Percentiles rank a stretch among this genome's conserved stretches.
Evolutionary conservation across 805 yeast genomes (phyloP).

Genomic region (Candida golubevii): DNA sequence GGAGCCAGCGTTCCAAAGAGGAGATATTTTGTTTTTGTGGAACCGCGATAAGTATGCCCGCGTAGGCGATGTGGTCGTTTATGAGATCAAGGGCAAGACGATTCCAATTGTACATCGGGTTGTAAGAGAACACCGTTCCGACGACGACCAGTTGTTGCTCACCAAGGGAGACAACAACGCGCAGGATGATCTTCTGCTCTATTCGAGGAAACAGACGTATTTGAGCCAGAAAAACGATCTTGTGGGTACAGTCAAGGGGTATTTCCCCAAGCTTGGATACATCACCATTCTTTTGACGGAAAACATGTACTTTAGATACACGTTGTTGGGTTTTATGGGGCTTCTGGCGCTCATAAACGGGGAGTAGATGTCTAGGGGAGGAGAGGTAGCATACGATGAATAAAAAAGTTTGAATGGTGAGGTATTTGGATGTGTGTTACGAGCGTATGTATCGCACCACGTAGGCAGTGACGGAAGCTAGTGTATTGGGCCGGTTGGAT

Average conservation of each 20-base stretch:
- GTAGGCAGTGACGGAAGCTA: too few species aligned
- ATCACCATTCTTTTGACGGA: constrained; percentile 89
- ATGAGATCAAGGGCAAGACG: constrained; percentile 69
- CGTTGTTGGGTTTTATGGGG: constrained; percentile 70
- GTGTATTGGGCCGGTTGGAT: too few species aligned
- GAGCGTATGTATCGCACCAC: too few species aligned
- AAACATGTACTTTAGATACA: constrained; percentile 75
- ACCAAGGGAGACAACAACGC: constrained; percentile 98
- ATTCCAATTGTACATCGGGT: constrained; percentile 98
- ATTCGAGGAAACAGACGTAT: constrained; percentile 71
- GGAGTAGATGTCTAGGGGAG: constrained; percentile 9
- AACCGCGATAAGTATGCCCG: constrained; percentile 63
- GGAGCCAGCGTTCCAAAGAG: constrained; percentile 99
- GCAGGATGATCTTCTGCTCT: constrained; percentile 82
- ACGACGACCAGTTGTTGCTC: constrained; percentile 61
- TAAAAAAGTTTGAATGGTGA: background rate
- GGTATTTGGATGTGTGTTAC: too few species aligned
- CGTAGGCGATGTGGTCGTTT: constrained; percentile 94
- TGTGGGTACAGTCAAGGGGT: constrained; percentile 89
- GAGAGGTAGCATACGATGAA: background rate
- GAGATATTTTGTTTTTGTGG: constrained; percentile 90
- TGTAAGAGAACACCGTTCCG: constrained; percentile 69
- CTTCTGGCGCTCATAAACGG: constrained; percentile 56
- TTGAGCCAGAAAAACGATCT: constrained; percentile 74
- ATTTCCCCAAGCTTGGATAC: constrained; percentile 86